phyloP scores from a whole-genome alignment of 148 eudicot genomes.

The Vaccinium myrtillus region DNA sequence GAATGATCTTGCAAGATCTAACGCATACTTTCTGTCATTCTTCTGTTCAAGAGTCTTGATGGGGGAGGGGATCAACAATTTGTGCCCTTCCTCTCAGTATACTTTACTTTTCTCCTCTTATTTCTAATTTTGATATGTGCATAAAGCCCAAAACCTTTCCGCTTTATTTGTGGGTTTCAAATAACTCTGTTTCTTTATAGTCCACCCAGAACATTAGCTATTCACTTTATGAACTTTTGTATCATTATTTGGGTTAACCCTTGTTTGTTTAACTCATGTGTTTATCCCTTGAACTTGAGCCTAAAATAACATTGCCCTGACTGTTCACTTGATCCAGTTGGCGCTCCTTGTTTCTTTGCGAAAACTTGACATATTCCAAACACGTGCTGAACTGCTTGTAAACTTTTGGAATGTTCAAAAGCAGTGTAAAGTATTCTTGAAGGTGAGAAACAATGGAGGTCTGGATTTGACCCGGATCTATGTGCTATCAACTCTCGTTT shows the following conservation, averaged over 20 bases:
- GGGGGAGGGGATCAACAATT: no score
- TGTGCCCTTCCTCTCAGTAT: no score
- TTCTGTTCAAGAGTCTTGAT: no score
- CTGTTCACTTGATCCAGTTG: neutral
- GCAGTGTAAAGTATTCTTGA: neutral
- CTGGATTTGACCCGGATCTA: neutral
- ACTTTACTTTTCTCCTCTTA: no score
- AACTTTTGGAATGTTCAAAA: neutral
- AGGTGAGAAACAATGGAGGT: neutral
- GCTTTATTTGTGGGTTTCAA: neutral
- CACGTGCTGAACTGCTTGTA: neutral
- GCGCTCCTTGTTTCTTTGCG: neutral
- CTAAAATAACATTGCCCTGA: neutral
- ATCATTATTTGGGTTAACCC: neutral
- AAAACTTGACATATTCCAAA: neutral
- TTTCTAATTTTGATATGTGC: neutral
- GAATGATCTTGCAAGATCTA: neutral
- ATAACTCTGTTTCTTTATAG: neutral
- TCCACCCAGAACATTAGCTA: neutral
- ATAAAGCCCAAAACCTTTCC: neutral
- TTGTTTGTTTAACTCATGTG: neutral
- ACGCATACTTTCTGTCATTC: neutral
- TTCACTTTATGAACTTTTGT: neutral
- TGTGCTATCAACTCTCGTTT: neutral
- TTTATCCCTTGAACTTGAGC: neutral